A percentile compares a stretch with the other conserved stretches of the same genome.
Evolutionary conservation across 257 asterid genomes (phyloP).

Genomic region (Solanum ahanhuiri): DNA sequence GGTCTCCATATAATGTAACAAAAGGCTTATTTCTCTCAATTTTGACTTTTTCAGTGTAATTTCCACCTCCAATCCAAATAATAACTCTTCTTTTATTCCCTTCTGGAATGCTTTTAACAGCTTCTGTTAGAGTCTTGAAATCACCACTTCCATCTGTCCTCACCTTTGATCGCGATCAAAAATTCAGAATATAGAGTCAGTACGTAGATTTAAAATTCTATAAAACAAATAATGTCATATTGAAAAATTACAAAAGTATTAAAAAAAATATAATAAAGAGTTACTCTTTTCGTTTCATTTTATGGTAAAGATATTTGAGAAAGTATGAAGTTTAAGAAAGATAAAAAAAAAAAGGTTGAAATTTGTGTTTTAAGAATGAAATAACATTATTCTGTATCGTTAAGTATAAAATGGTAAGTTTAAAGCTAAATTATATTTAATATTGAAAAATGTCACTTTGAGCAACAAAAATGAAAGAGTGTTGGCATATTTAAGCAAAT

Average conservation of each 20-base stretch:
- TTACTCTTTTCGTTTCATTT: neutral
- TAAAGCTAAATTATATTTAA: neutral
- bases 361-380: neutral
- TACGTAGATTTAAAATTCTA: neutral
- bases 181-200: neutral
- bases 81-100: constrained; percentile 38
- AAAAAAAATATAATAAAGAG: neutral
- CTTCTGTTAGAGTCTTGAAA: constrained; percentile 50
- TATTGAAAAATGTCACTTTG: neutral
- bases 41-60: constrained; percentile 15
- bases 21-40: no score
- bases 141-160: constrained; percentile 39
- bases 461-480: neutral
- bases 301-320: neutral
- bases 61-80: constrained; percentile 56
- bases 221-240: neutral
- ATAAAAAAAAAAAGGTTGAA: neutral
- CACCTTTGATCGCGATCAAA: neutral
- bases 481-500: neutral
- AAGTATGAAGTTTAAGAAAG: no score
- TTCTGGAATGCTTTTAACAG: constrained; percentile 41
- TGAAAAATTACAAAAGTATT: neutral
- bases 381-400: neutral
- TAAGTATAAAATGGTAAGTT: neutral
- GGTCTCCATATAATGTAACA: no score